Evolutionary conservation across 495 filamentous ascomycete species (phyloP).

Genomic region (Trichoderma asperelloides): DNA sequence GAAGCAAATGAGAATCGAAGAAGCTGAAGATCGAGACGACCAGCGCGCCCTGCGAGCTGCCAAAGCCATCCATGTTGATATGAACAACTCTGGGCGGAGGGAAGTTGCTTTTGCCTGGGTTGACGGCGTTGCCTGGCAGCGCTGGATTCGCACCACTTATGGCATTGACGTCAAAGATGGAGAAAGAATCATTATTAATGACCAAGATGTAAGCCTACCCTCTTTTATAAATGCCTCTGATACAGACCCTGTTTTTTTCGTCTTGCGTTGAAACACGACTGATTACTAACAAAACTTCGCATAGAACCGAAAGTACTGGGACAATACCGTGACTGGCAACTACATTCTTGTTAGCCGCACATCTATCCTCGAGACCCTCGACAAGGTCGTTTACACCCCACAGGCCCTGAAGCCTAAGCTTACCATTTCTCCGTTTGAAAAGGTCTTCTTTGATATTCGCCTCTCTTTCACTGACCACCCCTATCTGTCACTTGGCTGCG

Average conservation of each 20-base stretch:
- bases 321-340: conserved; percentile 78
- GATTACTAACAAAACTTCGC: conserved; percentile 7
- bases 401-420: conserved; percentile 83
- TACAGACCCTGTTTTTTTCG: not conserved
- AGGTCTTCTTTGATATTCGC: conserved; percentile 67
- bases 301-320: conserved; percentile 91
- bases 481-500: conserved; percentile 54
- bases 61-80: conserved; percentile 84
- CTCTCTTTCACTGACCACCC: conserved; percentile 62
- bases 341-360: conserved; percentile 83
- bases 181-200: conserved; percentile 92
- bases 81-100: conserved; percentile 77
- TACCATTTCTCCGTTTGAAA: conserved; percentile 66
- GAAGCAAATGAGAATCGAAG: conserved; percentile 91
- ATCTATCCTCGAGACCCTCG: conserved; percentile 89
- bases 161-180: conserved; percentile 77
- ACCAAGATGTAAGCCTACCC: conserved; percentile 74
- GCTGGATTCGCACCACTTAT: conserved; percentile 90
- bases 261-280: conserved; percentile 5
- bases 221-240: not conserved
- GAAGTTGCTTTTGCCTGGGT: conserved; percentile 97
- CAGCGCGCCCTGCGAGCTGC: conserved; percentile 77
- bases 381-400: conserved; percentile 59
- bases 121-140: conserved; percentile 93
- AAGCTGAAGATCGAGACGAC: conserved; percentile 89